phyloP scores from a whole-genome alignment of 2,329 filamentous ascomycete species.

The Beauveria sp. region DNA sequence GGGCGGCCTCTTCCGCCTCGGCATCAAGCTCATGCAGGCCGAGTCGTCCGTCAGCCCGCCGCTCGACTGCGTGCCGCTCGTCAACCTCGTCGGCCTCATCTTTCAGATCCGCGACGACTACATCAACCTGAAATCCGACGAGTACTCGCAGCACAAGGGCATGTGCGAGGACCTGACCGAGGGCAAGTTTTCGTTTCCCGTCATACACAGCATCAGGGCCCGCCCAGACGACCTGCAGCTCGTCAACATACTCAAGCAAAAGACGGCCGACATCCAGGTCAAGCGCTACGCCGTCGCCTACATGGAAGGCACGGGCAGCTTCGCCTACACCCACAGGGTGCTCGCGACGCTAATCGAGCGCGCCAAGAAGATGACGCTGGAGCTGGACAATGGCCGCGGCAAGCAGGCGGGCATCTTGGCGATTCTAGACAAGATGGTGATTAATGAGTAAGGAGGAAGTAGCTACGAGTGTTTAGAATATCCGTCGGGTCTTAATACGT shows the following conservation, averaged over 20 bases:
- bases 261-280: conserved; percentile 76
- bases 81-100: conserved; percentile 76
- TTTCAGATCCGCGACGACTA: conserved; percentile 95
- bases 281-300: conserved; percentile 87
- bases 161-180: conserved; percentile 93
- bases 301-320: conserved; percentile 85
- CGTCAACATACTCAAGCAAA: conserved; percentile 88
- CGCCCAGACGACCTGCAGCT: conserved; percentile 69
- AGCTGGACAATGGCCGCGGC: conserved; percentile 54
- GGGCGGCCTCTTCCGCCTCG: conserved; percentile 75
- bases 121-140: conserved; percentile 68
- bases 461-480: too few relatives aligned
- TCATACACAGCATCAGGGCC: conserved; percentile 85
- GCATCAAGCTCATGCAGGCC: conserved; percentile 82
- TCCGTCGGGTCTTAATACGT: too few relatives aligned
- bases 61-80: conserved; percentile 72
- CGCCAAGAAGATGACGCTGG: conserved; percentile 54
- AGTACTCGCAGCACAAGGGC: conserved; percentile 84
- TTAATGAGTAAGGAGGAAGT: conserved; percentile 13
- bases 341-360: conserved; percentile 55
- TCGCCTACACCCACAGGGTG: conserved; percentile 72
- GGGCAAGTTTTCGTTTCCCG: conserved; percentile 92
- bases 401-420: conserved; percentile 50
- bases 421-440: conserved; percentile 60
- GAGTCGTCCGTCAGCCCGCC: conserved; percentile 41